Base-by-base conservation (phyloP, 164 flowering plant genomes). In the Berberis vulgaris region DNA sequence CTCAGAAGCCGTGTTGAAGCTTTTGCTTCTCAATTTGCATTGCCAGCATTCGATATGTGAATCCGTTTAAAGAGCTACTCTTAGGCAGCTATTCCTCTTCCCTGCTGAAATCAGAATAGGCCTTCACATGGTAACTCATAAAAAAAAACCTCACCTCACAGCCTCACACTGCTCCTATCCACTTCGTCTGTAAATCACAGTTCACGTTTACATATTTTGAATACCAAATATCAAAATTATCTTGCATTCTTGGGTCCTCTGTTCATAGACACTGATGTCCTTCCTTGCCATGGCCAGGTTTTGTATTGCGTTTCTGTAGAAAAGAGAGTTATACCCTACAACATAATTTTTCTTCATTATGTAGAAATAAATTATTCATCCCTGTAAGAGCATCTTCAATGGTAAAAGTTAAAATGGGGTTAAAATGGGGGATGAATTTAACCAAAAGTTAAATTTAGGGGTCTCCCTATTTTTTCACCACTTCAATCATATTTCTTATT, bases 21-120 rank as follows among this genome's bases (percentile, higher is more conserved):
- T 57, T 94, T 94, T 78, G 85, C 89, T 39, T 67, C 86, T 38
- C 90, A 85, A 76, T 86, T 85, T 76, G 86, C 89, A 7, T 76
- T 90, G 90, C 95, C 95, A 3, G 97, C 83, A 11, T 81, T 81
- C 70, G 84, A 89, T 53, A 61, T 70, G 49, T 84, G 78, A 82
- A 62, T 45, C n/a, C 54, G 42, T 46, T 38, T 41, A 11, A 59
- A 54, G 10, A 41, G 40, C 5, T 26, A 12, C 5, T 26, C 26
- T 26, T 26, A 26, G 26, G 41, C 38, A 54, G 54, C 11, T 52
- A 54, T 3, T 3, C 1, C 13, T 54, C 7, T 46, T 6, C 47
- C 26, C 26, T 26, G 26, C 26, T 26, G 26, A 26, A 26, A 42
- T 2, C 6, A 42, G 3, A 46, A 50, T 52, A 26, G 54, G 11